Evolutionary conservation across 1,139 yeast species (phyloP), one percentile per base, ranked within the genome.

Genomic region (Geotrichum klebahnii): DNA sequence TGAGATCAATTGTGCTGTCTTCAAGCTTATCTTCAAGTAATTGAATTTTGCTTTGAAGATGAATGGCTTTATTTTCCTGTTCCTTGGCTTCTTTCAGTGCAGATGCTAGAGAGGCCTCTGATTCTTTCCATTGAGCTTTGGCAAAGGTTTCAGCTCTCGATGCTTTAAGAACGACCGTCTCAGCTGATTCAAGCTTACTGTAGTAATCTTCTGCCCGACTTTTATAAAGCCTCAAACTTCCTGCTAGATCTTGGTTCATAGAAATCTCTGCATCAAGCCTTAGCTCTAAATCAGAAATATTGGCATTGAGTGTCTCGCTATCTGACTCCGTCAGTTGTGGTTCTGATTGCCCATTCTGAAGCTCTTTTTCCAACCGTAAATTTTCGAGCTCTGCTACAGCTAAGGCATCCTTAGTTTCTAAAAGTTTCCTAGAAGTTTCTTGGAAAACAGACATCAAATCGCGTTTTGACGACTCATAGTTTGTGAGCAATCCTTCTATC

Each of bases 101-200:
- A 44, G 78, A 72, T n/a, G 71, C 71, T 52, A 83, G 69, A 23
- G 81, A 75, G 40, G 72, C 77, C 55, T 74, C 75, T 2, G 78
- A 70, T 33, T 82, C 88, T 22, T 69, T 67, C 52, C 83, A 70
- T 58, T 87, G 88, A 38, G 71, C 71, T 44, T 68, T 70, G 5
- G 84, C 76, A 48, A 72, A 67, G 46, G 75, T 76, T 61, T 84
- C 92, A 16, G 83, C 80, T 56, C 86, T 74, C 41, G 71, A 64
- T 2, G 88, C 79, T 45, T 80, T 76, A 43, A 76, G 71, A 2
- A 85, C 80, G 1, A 88, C 84, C 45, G 83, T 75, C 61, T 90
- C 96, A 0, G 95, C 92, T 52, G 80, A 76, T 61, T 88, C 95
- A 33, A 90, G 71, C 59, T 86, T 85, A 53, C 76, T 73, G 59